A percentile compares a stretch with the other conserved stretches of the same genome.
Evolutionary conservation across 2,329 filamentous ascomycete genomes (phyloP).

Genomic region (Verticillium zaregamsianum): DNA sequence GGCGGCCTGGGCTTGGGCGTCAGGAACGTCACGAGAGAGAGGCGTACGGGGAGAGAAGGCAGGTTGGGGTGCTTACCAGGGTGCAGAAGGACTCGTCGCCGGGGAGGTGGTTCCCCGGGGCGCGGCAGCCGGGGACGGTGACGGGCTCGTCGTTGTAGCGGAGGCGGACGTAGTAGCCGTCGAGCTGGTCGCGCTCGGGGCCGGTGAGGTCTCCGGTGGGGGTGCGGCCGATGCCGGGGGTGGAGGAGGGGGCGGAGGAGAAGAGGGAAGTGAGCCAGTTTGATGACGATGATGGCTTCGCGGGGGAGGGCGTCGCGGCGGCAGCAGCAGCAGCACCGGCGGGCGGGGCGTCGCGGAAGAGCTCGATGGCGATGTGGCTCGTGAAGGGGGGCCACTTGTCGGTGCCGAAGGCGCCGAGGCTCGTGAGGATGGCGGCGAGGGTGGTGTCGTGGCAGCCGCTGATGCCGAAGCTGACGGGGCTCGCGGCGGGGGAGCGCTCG

Average conservation of each 20-base stretch:
- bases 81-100: slow-evolving; percentile 91
- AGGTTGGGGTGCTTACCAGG: slow-evolving; percentile 48
- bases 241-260: slow-evolving; percentile 18
- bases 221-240: slow-evolving; percentile 56
- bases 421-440: slow-evolving; percentile 71
- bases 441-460: slow-evolving; percentile 94
- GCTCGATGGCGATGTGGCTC: slow-evolving; percentile 83
- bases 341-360: slow-evolving; percentile 60
- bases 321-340: background rate
- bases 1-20: slow-evolving; percentile 47
- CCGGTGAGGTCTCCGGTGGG: slow-evolving; percentile 50
- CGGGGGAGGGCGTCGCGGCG: slow-evolving; percentile 2
- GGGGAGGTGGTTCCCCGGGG: slow-evolving; percentile 74
- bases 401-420: slow-evolving; percentile 71
- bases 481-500: slow-evolving; percentile 52
- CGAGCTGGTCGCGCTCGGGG: slow-evolving; percentile 48
- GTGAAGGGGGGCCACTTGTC: slow-evolving; percentile 89
- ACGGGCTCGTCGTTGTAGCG: slow-evolving; percentile 87
- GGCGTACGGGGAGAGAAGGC: background rate
- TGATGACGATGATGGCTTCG: slow-evolving; percentile 16
- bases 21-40: background rate
- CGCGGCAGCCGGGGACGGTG: slow-evolving; percentile 74
- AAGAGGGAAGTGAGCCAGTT: slow-evolving; percentile 30
- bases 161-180: slow-evolving; percentile 82
- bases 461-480: slow-evolving; percentile 67